These are phyloP conservation scores for Nemania serpens DNA, from an alignment of 2,329 filamentous ascomycete species.

Conservation along the genomic window DNA sequence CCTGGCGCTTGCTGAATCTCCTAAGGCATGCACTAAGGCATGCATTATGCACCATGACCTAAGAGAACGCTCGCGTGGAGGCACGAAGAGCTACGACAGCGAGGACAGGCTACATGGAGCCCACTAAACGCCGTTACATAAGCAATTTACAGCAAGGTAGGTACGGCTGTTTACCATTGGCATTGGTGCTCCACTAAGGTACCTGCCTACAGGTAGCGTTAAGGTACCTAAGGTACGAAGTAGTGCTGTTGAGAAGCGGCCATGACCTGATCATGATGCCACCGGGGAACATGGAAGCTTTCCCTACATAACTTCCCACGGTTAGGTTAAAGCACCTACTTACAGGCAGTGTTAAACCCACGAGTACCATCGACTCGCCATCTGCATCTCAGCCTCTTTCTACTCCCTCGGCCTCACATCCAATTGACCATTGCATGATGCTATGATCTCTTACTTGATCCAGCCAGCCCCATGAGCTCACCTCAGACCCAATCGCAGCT, in stretches of 20 bases:
- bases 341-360: not conserved
- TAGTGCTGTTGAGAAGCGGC: not conserved
- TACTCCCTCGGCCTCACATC: slow-evolving; percentile 12
- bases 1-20: slow-evolving; percentile 18
- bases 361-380: not conserved
- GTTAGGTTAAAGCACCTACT: not conserved
- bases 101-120: not conserved
- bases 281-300: not conserved
- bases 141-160: not conserved
- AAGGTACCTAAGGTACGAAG: not conserved
- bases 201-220: not conserved
- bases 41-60: not conserved
- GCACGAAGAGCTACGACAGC: not conserved
- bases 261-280: slow-evolving; percentile 20
- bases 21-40: slow-evolving; percentile 18
- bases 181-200: not conserved
- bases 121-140: slow-evolving; percentile 17
- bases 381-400: slow-evolving; percentile 9
- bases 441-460: slow-evolving; percentile 10
- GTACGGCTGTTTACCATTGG: too few relatives aligned
- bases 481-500: slow-evolving; percentile 9
- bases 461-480: slow-evolving; percentile 3
- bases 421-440: slow-evolving; percentile 25
- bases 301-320: not conserved
- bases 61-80: too few relatives aligned